Conservation (phyloP, 2,329 filamentous ascomycete genomes). For the Phoma herbarum region DNA sequence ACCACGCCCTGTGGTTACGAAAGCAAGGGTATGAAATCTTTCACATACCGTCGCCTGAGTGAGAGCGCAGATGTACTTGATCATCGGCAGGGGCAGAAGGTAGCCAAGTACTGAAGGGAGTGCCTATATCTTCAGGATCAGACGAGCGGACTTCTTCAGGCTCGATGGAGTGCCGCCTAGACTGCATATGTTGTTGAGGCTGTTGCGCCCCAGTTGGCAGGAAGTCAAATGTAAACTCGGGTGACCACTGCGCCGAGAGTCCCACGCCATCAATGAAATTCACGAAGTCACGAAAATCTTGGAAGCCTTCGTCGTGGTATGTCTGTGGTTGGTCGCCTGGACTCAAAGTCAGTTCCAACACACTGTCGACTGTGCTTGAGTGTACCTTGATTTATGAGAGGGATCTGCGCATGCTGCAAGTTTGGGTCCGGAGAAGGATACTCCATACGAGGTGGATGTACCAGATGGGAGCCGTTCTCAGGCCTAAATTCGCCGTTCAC, state of each 20-base stretch:
- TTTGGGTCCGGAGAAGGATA: slow-evolving; percentile 22
- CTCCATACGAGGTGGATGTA: slow-evolving; percentile 22
- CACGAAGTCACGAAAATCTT: slow-evolving; percentile 45
- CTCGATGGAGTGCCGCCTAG: slow-evolving; percentile 32
- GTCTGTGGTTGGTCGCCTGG: slow-evolving; percentile 14
- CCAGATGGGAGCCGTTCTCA: neutral
- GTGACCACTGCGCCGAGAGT: slow-evolving; percentile 43
- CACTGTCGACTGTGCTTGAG: too few species aligned
- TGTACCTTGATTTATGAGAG: slow-evolving; percentile 29
- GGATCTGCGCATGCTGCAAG: slow-evolving; percentile 25
- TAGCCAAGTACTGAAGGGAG: slow-evolving; percentile 44
- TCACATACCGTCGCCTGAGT: slow-evolving; percentile 29
- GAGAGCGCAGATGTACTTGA: slow-evolving; percentile 34
- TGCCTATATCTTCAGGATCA: slow-evolving; percentile 40
- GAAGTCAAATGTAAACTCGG: slow-evolving; percentile 44
- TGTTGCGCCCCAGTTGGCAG: slow-evolving; percentile 30
- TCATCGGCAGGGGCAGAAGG: slow-evolving; percentile 42
- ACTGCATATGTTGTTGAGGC: slow-evolving; percentile 22
- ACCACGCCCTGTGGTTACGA: neutral
- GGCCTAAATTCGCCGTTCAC: neutral
- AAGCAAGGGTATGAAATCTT: neutral
- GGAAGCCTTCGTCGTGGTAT: slow-evolving; percentile 38
- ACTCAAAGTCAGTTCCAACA: neutral
- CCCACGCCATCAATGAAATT: slow-evolving; percentile 48
- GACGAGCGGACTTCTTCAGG: slow-evolving; percentile 27